Percentiles rank a stretch among this genome's conserved stretches.
phyloP scores from a whole-genome alignment of 2,329 filamentous ascomycete species.

The Anisogramma anomala region DNA sequence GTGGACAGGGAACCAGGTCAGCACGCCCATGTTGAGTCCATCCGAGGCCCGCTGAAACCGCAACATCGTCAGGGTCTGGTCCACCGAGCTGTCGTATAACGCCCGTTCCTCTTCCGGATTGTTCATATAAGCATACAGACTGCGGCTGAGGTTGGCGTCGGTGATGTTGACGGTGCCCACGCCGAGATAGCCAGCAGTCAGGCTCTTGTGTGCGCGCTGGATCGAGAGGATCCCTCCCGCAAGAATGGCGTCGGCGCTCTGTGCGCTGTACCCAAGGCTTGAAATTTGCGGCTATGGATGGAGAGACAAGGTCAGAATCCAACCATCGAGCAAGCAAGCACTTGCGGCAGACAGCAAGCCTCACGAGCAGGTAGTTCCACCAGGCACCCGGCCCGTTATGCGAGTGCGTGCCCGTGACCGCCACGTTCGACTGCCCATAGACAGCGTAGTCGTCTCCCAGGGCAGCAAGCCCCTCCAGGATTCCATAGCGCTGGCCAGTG shows the following conservation, averaged over 20 bases:
- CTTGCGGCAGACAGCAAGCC: neutral
- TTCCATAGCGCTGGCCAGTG: slow-evolving; percentile 78
- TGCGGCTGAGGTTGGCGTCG: slow-evolving; percentile 72
- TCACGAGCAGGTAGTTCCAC: slow-evolving; percentile 73
- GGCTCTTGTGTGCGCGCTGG: slow-evolving; percentile 60
- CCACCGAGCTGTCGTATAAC: slow-evolving; percentile 49
- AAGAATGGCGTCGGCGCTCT: slow-evolving; percentile 82
- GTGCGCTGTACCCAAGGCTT: slow-evolving; percentile 70
- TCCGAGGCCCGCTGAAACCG: slow-evolving; percentile 62
- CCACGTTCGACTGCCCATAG: slow-evolving; percentile 72
- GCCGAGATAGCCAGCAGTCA: slow-evolving; percentile 55
- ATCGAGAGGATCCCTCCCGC: slow-evolving; percentile 76
- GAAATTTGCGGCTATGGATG: slow-evolving; percentile 61
- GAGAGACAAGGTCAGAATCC: neutral
- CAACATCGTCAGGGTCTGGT: slow-evolving; percentile 69
- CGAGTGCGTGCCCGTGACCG: slow-evolving; percentile 84
- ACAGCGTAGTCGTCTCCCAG: slow-evolving; percentile 61
- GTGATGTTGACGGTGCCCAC: slow-evolving; percentile 50
- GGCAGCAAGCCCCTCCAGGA: slow-evolving; percentile 58
- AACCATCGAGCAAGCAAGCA: too few species aligned
- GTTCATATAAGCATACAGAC: slow-evolving; percentile 70
- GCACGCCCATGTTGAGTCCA: slow-evolving; percentile 61
- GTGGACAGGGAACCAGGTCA: slow-evolving; percentile 87
- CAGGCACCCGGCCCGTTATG: slow-evolving; percentile 86
- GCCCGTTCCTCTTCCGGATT: slow-evolving; percentile 65